These are phyloP conservation scores for Acorus calamus DNA, from an alignment of 106 monocot genomes.

Conservation along the genomic window DNA sequence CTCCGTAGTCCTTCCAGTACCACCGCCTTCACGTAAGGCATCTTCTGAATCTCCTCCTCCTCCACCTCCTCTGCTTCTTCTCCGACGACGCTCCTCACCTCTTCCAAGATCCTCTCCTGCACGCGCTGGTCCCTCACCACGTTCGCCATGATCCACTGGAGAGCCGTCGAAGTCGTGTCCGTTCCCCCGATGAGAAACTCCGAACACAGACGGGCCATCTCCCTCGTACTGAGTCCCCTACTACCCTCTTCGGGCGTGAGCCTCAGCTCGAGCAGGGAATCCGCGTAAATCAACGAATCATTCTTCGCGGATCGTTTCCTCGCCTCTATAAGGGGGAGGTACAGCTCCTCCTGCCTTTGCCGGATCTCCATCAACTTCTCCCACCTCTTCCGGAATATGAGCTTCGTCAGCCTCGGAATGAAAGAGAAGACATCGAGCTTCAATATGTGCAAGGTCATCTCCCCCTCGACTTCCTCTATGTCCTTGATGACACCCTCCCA, in stretches of 20 bases:
- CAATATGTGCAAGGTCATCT: background rate
- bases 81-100: background rate
- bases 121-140: slow-evolving; percentile 9
- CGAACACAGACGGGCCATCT: slow-evolving; percentile 12
- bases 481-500: slow-evolving; percentile 1
- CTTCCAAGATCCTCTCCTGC: slow-evolving; percentile 4
- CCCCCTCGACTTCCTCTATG: background rate
- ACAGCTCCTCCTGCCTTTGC: slow-evolving; percentile 2
- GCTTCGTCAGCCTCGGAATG: slow-evolving; percentile 1
- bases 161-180: slow-evolving; percentile 16
- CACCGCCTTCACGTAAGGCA: slow-evolving; percentile 16
- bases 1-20: slow-evolving; percentile 7
- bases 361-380: background rate
- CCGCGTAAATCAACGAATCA: slow-evolving; percentile 4
- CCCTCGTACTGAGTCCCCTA: slow-evolving; percentile 7
- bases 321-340: slow-evolving; percentile 8
- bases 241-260: slow-evolving; percentile 5
- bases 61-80: background rate
- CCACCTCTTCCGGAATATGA: slow-evolving; percentile 6
- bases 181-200: slow-evolving; percentile 17
- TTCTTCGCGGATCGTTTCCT: background rate
- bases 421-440: slow-evolving; percentile 6
- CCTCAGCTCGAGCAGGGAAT: slow-evolving; percentile 8
- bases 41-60: slow-evolving; percentile 13
- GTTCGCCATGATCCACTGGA: slow-evolving; percentile 25